Evolutionary conservation across 768 basidiomycete genomes (phyloP), one percentile per base, ranked within the genome.

Genomic region (Tephrocybe rancida): DNA sequence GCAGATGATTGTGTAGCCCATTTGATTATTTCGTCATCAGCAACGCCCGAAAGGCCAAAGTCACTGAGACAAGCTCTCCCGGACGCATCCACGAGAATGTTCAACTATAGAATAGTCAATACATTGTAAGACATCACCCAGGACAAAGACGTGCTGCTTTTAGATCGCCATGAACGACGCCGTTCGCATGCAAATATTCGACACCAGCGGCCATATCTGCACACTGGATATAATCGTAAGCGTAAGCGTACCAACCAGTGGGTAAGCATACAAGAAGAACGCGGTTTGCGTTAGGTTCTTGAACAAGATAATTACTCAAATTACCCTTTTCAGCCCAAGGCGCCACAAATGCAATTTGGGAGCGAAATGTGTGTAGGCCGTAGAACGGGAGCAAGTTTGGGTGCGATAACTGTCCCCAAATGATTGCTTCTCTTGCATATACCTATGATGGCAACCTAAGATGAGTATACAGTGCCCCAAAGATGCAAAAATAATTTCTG

Each of bases 351-450:
- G 63, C 58, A 25, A 67, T 25, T 45, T 65, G 56, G 11, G 45
- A 44, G 22, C 57, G 56, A 8, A 65, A 43, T 38, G 56, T 55
- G 56, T 67, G 63, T n/a, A 64, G 45, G 7, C 69, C 69, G 38
- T 65, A 65, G 43, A 69, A 67, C 2, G 69, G 69, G 18, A 69
- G 54, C 8, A 68, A 48, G 41, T 67, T 66, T 22, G 58, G 63
- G 54, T 69, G 67, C 0, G 62, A 62, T n/a, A 70, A 53, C 41
- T 71, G 68, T 34, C 64, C 59, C 70, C 66, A 71, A 21, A 59
- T 37, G 27, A 59, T 52, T 7, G 49, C 57, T 27, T 59, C 58
- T 24, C 34, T 39, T 5, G 54, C 55, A 44, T 48, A 55, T 10
- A 44, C 35, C 58, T 59, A 45, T 26, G 14, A 6, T 3, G 21